Base-by-base conservation (phyloP, 768 basidiomycete species). In the Trichaptum fuscoviolaceum region DNA sequence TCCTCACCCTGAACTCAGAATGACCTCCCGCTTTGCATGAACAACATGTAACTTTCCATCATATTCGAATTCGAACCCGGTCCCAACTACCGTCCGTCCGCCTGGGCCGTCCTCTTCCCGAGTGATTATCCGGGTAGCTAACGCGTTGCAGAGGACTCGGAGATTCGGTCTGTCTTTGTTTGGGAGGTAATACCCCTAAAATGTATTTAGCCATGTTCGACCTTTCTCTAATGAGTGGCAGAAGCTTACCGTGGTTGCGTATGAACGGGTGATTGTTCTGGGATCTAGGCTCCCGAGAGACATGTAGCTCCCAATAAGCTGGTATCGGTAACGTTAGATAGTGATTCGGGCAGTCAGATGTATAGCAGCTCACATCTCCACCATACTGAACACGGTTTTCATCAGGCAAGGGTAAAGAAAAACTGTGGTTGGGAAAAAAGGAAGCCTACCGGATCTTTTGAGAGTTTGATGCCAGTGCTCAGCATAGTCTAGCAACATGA, bases 1-100 rank as follows among this genome's bases (percentile, higher is more conserved):
- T 9, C 30, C 70, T 30, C 70, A 80, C 79, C 81, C 82, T 5
- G 80, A 77, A 60, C 74, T 77, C 1, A 87, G 73, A 65, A 82
- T 77, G 57, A 82, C 80, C 69, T 83, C 82, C 65, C 76, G 76
- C 65, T 69, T 72, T 34, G 78, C 80, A 42, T 73, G 72, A 12
- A 77, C 77, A 12, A 71, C 69, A 64, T 77, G 75, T 15, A 34
- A 67, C 59, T 73, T 68, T 0, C 72, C 75, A 12, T 69, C 69
- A 24, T 63, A 36, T 59, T 75, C 70, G 72, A 79, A 81, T 59
- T 71, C 71, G 26, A 82, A 72, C 25, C 79, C 80, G 15, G 73
- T 74, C 8, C 79, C 79, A 23, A 75, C 69, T n/a, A 35, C 34
- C 12, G 25, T 26, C 20, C 27, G 35, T 30, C 35, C 35, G 0